Evolutionary conservation across 106 monocot genomes (phyloP).

Genomic region (Gastrodia elata): DNA sequence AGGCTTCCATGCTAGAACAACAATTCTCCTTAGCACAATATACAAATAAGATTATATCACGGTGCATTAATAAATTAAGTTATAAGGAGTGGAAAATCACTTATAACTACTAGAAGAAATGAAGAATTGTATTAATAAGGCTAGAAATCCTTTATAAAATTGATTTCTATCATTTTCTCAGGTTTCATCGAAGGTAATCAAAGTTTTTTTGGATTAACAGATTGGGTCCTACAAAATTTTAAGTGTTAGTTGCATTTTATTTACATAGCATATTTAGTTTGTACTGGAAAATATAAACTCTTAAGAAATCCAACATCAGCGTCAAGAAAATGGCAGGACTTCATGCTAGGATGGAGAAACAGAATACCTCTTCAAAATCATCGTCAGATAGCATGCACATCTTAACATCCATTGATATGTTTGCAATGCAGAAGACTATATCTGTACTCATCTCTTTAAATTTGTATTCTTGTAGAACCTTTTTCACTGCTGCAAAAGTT

Average conservation of each 20-base stretch:
- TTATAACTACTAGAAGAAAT: not conserved
- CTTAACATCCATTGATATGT: constrained; percentile 42
- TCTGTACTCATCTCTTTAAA: constrained; percentile 45
- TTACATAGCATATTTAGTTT: not conserved
- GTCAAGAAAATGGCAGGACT: not conserved
- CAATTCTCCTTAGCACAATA: too few relatives aligned
- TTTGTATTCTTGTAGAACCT: constrained; percentile 32
- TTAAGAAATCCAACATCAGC: not conserved
- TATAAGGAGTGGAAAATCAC: not conserved
- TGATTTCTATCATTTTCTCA: not conserved
- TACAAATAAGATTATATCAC: not conserved
- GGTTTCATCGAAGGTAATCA: not conserved
- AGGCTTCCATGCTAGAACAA: too few relatives aligned
- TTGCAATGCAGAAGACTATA: constrained; percentile 49
- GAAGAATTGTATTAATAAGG: not conserved
- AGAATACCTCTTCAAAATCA: constrained; percentile 68
- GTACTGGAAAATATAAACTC: not conserved
- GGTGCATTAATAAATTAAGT: not conserved
- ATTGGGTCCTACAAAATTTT: not conserved
- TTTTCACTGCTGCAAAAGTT: constrained; percentile 43
- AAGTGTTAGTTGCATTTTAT: not conserved
- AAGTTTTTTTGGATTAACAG: not conserved
- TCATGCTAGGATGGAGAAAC: not conserved
- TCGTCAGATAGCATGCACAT: constrained; percentile 71
- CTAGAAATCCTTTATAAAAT: not conserved